These are phyloP conservation scores for Exserohilum turcica DNA, from an alignment of 2,329 filamentous ascomycete species.

Conservation along the genomic window DNA sequence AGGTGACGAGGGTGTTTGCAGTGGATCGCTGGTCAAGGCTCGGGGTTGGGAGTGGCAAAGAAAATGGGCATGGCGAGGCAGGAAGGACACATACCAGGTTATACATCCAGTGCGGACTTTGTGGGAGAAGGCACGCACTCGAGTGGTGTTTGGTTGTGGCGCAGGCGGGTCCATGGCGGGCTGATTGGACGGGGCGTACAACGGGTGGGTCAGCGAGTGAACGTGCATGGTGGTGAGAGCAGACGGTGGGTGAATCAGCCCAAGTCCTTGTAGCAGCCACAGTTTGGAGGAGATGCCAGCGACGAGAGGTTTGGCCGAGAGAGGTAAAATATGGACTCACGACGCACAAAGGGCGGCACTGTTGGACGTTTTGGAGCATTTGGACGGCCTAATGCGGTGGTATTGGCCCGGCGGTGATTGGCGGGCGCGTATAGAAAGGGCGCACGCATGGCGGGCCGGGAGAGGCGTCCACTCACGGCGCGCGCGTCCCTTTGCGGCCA, in stretches of 20 bases:
- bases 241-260: background rate
- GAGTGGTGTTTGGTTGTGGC: background rate
- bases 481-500: background rate
- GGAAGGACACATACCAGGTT: slow-evolving; percentile 11
- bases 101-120: slow-evolving; percentile 17
- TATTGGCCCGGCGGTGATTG: background rate
- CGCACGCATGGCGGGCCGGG: background rate
- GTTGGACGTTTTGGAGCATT: background rate
- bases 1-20: background rate
- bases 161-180: background rate
- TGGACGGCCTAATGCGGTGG: background rate
- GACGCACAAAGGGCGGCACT: background rate
- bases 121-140: slow-evolving; percentile 8
- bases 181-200: slow-evolving; percentile 8
- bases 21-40: background rate
- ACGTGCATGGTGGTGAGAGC: background rate
- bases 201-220: background rate
- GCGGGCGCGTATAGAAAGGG: background rate
- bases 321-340: background rate
- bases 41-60: no score
- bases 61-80: background rate
- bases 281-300: background rate
- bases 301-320: background rate
- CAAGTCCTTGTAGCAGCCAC: slow-evolving; percentile 1
- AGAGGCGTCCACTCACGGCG: background rate